phyloP scores from a whole-genome alignment of 2,329 filamentous ascomycete species.

The Ophiostoma pallidulum region DNA sequence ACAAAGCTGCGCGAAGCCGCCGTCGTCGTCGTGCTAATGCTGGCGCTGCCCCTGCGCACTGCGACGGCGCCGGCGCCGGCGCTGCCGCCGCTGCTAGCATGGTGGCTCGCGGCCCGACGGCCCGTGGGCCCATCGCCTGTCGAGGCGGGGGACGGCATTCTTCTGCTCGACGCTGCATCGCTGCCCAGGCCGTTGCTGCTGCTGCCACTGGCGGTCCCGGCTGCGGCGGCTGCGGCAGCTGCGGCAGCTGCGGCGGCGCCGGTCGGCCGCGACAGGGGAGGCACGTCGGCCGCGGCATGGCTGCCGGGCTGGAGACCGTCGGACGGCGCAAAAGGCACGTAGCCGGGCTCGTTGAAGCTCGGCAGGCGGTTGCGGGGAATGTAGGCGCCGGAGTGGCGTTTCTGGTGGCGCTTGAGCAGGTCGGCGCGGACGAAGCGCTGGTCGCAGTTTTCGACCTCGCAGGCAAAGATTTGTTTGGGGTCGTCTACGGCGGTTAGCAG shows the following conservation, averaged over 20 bases:
- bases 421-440: conserved; percentile 73
- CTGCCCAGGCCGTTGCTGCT: no score
- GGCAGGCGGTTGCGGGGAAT: conserved; percentile 41
- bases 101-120: no score
- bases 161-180: no score
- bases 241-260: neutral
- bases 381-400: conserved; percentile 51
- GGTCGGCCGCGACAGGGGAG: neutral
- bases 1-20: no score
- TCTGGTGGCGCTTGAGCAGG: conserved; percentile 59
- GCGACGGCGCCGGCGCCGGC: conserved; percentile 15
- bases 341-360: conserved; percentile 34
- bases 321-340: conserved; percentile 16
- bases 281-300: neutral
- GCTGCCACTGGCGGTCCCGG: neutral
- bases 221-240: neutral
- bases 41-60: neutral
- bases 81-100: neutral
- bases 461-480: conserved; percentile 70
- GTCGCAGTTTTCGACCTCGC: conserved; percentile 64
- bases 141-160: no score
- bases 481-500: no score
- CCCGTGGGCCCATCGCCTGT: no score
- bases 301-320: conserved; percentile 12
- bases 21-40: no score